Evolutionary conservation across 73 alveolate species (phyloP), one percentile per base, ranked within the genome.

Genomic region (Paramecium pentaurelia): DNA sequence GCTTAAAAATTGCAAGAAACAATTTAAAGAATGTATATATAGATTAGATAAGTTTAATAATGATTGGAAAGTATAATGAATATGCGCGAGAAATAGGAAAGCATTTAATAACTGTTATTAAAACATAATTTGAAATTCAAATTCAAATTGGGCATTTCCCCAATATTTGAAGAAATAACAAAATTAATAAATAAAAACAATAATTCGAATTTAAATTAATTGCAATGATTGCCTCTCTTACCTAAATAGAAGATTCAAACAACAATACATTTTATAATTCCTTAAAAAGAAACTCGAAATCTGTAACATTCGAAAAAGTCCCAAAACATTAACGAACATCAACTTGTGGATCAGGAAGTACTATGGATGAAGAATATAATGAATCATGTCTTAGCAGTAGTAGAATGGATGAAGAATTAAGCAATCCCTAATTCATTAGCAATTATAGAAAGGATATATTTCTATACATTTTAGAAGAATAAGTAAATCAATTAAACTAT

Each of bases 271-370:
- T 54, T n/a, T 54, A 54, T 54, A 54, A 64, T 34, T 64, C 84
- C 47, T 34, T 64, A 64, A 64, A 32, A 64, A 64, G 84, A 64
- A 64, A 64, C 84, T 64, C 84, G 54, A 64, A 64, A 64, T 64
- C 84, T 3, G 84, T 32, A 64, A 32, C 42, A 28, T 64, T 64
- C 47, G 84, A 64, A 32, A 64, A 64, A 34, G 47, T 64, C 25
- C 51, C 84, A 22, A 64, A 64, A 64, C 84, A 73, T 38, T 73
- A 73, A 40, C 40, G 87, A 73, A 37, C 58, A 3, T 73, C 87
- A 73, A 73, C 87, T 9, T 73, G 87, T 38, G 87, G 87, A 40
- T 73, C 87, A 20, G 87, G 87, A 73, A 73, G 87, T 18, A 73
- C 87, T 30, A 73, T 73, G 87, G 87, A 73, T 73, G 87, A 73